These are phyloP conservation scores for Piper longum DNA, from an alignment of 164 flowering plant genomes.

Conservation along the genomic window DNA sequence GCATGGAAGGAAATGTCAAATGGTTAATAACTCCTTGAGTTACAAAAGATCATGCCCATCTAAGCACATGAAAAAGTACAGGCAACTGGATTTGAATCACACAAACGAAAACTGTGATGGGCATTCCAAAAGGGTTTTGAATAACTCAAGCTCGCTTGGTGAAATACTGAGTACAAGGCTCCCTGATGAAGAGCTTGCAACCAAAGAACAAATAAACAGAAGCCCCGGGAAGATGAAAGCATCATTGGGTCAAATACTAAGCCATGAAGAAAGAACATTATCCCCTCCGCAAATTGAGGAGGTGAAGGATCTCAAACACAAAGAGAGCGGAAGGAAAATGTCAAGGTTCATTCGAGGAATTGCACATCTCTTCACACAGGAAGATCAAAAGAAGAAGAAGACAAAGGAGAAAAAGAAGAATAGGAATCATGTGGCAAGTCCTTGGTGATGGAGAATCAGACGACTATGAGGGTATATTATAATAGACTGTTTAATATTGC, in stretches of 20 bases:
- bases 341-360: constrained; percentile 42
- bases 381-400: constrained; percentile 42
- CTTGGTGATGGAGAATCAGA: too few relatives aligned
- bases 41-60: constrained; percentile 55
- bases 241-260: constrained; percentile 74
- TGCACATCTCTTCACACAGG: constrained; percentile 36
- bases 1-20: constrained; percentile 53
- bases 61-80: constrained; percentile 37
- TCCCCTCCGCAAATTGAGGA: constrained; percentile 24
- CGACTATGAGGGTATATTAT: too few relatives aligned
- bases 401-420: background rate
- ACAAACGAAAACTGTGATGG: constrained; percentile 28
- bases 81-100: constrained; percentile 45
- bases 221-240: constrained; percentile 30
- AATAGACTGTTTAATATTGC: too few relatives aligned
- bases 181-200: constrained; percentile 46
- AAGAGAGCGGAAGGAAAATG: constrained; percentile 63
- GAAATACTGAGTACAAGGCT: constrained; percentile 83
- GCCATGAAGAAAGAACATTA: constrained; percentile 23
- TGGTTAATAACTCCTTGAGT: constrained; percentile 43
- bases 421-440: background rate
- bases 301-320: constrained; percentile 19
- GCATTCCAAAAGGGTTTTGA: constrained; percentile 29
- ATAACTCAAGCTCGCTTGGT: constrained; percentile 72
- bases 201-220: constrained; percentile 11